Conservation (phyloP, 2,329 filamentous ascomycete genomes). For the Chrysosporium keratinophilum region DNA sequence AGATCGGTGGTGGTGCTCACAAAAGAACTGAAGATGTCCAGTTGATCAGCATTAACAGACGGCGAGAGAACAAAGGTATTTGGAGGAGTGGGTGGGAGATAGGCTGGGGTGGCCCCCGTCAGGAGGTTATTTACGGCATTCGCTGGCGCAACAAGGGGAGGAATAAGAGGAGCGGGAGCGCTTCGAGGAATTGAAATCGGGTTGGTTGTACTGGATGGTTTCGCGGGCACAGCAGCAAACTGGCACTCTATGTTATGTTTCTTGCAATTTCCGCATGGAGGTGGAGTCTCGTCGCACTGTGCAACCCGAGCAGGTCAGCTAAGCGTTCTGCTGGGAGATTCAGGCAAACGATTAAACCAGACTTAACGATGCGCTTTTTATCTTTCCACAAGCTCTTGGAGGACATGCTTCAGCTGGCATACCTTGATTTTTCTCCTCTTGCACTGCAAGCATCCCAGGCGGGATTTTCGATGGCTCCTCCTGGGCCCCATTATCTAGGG, state of each 20-base stretch:
- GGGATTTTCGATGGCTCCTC: conserved; percentile 27
- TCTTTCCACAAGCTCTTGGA: not conserved
- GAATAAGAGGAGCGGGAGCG: conserved; percentile 54
- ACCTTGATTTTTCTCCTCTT: conserved; percentile 30
- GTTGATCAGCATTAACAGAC: conserved; percentile 13
- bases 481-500: conserved; percentile 17
- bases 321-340: not conserved
- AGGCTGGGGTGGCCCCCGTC: conserved; percentile 1
- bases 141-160: conserved; percentile 56
- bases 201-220: not conserved
- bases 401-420: conserved; percentile 8
- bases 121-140: conserved; percentile 1
- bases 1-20: conserved; percentile 15
- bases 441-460: conserved; percentile 27
- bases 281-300: conserved; percentile 22
- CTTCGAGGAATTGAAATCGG: not conserved
- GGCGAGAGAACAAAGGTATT: conserved; percentile 5
- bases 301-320: conserved; percentile 2
- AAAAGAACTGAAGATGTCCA: conserved; percentile 17
- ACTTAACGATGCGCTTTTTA: not conserved
- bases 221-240: conserved; percentile 13
- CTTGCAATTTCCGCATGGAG: conserved; percentile 21
- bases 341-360: not conserved
- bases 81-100: conserved; percentile 9
- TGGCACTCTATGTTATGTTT: conserved; percentile 22